These are phyloP conservation scores for Cardamine chenopodiifolia DNA, from an alignment of 345 rosid species.

Conservation along the genomic window DNA sequence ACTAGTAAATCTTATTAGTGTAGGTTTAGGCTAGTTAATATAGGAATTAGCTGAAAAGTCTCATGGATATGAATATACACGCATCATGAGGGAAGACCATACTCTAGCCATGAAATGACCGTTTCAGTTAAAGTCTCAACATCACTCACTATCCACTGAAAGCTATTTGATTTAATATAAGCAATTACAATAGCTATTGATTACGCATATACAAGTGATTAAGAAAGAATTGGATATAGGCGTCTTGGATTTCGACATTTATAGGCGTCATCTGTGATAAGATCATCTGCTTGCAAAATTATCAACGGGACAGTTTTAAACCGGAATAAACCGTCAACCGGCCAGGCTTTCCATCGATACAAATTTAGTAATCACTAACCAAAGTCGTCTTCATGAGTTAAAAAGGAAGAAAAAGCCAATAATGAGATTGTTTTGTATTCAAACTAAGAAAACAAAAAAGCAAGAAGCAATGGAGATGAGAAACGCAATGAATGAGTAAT, in stretches of 20 bases:
- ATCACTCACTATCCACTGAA: background rate
- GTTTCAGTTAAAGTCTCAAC: background rate
- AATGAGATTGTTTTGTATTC: constrained; percentile 20
- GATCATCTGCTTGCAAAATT: background rate
- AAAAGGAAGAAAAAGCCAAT: background rate
- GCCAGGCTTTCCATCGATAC: background rate
- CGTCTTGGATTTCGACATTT: background rate
- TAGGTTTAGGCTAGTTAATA: background rate
- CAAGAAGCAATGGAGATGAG: constrained; percentile 32
- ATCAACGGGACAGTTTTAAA: background rate
- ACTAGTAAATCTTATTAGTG: background rate
- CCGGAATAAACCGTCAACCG: constrained; percentile 19
- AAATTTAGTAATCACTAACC: constrained; percentile 4
- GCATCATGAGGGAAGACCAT: background rate
- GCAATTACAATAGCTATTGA: background rate
- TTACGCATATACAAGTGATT: background rate
- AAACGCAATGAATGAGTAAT: constrained; percentile 12
- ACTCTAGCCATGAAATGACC: background rate
- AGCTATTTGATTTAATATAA: background rate
- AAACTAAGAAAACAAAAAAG: constrained; percentile 28
- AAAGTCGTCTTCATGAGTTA: background rate
- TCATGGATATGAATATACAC: background rate
- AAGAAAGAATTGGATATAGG: background rate
- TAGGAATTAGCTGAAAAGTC: background rate
- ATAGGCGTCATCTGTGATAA: background rate